Evolutionary conservation across 2,329 filamentous ascomycete genomes (phyloP).

Genomic region (Anisogramma anomala): DNA sequence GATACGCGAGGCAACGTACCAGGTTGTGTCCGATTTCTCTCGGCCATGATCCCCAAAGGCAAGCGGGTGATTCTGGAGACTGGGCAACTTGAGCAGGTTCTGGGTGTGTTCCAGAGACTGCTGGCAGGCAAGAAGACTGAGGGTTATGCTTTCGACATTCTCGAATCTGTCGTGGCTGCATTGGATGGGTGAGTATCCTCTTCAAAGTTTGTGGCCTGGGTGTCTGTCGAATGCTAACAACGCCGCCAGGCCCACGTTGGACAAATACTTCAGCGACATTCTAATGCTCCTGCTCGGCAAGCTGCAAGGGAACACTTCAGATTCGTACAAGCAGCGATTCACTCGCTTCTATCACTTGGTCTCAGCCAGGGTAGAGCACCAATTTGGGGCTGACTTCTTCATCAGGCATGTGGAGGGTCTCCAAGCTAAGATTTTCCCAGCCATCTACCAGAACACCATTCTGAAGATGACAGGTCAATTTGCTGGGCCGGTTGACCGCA

Average conservation of each 20-base stretch:
- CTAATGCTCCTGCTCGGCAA: constrained; percentile 71
- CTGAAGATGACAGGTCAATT: constrained; percentile 83
- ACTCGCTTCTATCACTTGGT: constrained; percentile 92
- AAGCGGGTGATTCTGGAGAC: constrained; percentile 60
- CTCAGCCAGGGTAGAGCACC: constrained; percentile 62
- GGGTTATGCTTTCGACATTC: constrained; percentile 73
- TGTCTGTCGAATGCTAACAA: neutral
- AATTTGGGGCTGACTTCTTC: constrained; percentile 88
- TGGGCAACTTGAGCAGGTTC: constrained; percentile 73
- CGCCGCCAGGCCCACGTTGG: constrained; percentile 43
- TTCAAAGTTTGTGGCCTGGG: neutral
- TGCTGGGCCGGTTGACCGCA: constrained; percentile 77
- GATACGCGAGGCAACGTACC: constrained; percentile 88
- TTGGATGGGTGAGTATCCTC: constrained; percentile 53
- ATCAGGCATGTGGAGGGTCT: constrained; percentile 73
- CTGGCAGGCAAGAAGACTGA: constrained; percentile 75
- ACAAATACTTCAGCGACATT: constrained; percentile 69
- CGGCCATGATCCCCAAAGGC: constrained; percentile 71
- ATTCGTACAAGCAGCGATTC: constrained; percentile 77
- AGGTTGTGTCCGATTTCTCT: constrained; percentile 72
- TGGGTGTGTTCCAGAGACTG: constrained; percentile 94
- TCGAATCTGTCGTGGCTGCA: constrained; percentile 66
- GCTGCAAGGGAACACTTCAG: constrained; percentile 56
- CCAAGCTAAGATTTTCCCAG: constrained; percentile 68
- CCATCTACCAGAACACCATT: constrained; percentile 77